These are phyloP conservation scores for Ramalina intermedia DNA, from an alignment of 495 filamentous ascomycete species.

Conservation along the genomic window DNA sequence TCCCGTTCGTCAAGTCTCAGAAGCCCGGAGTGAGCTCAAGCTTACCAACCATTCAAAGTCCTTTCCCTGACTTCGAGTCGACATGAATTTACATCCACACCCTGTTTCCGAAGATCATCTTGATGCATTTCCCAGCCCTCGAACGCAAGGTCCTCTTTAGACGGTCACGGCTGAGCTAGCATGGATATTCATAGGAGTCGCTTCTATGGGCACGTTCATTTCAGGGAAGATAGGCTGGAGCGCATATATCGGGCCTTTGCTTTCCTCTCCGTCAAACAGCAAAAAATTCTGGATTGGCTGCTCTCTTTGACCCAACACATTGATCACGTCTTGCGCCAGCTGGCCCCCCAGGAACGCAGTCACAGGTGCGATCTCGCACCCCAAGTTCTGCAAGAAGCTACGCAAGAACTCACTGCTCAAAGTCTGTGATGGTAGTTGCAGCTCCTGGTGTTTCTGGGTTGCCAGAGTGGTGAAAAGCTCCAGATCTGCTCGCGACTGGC, in stretches of 20 bases:
- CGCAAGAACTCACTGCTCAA: constrained; percentile 68
- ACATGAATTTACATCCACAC: no score
- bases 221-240: constrained; percentile 56
- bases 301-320: constrained; percentile 75
- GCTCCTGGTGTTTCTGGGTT: constrained; percentile 54
- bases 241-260: constrained; percentile 62
- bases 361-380: constrained; percentile 70
- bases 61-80: no score
- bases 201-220: constrained; percentile 6
- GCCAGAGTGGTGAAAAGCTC: constrained; percentile 63
- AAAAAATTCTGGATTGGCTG: constrained; percentile 93
- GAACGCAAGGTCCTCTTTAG: background rate
- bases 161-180: background rate
- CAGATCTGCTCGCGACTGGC: constrained; percentile 42
- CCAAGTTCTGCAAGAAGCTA: constrained; percentile 67
- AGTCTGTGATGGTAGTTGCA: constrained; percentile 63
- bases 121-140: no score
- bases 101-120: no score
- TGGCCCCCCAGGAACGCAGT: constrained; percentile 81
- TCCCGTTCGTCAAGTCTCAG: no score
- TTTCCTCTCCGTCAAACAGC: constrained; percentile 75
- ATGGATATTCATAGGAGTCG: constrained; percentile 1
- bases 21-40: no score
- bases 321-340: constrained; percentile 92
- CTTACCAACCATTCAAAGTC: no score